Conservation (phyloP, 2,329 filamentous ascomycete genomes). For the Beauveria brongniartii region DNA sequence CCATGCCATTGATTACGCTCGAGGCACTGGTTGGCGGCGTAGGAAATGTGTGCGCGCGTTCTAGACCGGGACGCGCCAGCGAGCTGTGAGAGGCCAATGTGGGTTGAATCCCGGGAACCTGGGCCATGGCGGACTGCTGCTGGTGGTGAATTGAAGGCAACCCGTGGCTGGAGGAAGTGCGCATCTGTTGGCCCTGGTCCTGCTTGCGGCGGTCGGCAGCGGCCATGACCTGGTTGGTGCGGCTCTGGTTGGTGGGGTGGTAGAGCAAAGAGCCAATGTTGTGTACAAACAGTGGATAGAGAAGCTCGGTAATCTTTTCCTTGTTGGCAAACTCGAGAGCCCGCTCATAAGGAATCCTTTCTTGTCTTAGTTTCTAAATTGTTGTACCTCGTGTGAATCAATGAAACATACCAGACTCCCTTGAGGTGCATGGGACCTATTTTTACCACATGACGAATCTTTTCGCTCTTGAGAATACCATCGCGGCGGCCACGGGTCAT, state of each 20-base stretch:
- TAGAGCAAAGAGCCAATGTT: constrained; percentile 92
- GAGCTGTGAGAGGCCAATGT: constrained; percentile 58
- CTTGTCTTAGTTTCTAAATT: constrained; percentile 19
- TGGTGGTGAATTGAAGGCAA: constrained; percentile 65
- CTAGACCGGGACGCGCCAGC: constrained; percentile 67
- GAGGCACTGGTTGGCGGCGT: constrained; percentile 92
- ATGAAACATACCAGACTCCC: constrained; percentile 73
- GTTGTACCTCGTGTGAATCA: constrained; percentile 14
- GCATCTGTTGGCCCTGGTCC: constrained; percentile 54
- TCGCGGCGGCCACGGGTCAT: constrained; percentile 96
- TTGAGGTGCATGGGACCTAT: constrained; percentile 99
- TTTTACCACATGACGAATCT: constrained; percentile 93
- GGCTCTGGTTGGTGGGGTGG: constrained; percentile 79
- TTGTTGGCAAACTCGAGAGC: constrained; percentile 99
- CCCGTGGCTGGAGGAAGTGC: constrained; percentile 45
- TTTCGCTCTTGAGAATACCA: constrained; percentile 96
- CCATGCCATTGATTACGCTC: constrained; percentile 68
- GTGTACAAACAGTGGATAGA: constrained; percentile 95
- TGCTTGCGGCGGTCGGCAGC: constrained; percentile 71
- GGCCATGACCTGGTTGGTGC: constrained; percentile 80
- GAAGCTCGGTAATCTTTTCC: constrained; percentile 93
- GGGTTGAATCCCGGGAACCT: constrained; percentile 47
- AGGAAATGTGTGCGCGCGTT: constrained; percentile 86
- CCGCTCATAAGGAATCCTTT: constrained; percentile 93
- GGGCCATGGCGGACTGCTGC: constrained; percentile 48